Conservation (phyloP, 2,329 filamentous ascomycete species). For the Aspergillus melleus region DNA sequence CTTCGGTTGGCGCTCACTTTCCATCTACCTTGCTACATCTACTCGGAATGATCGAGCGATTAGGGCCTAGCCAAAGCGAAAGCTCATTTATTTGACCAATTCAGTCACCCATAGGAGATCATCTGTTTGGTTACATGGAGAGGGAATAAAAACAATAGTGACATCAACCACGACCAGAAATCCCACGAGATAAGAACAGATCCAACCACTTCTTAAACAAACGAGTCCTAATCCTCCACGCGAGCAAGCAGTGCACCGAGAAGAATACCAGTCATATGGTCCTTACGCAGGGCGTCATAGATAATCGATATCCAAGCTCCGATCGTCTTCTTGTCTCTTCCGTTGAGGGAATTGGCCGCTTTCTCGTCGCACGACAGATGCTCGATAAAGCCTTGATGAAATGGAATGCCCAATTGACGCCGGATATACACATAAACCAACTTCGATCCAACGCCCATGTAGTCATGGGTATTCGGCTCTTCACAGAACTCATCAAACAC, state of each 20-base stretch:
- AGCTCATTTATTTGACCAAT: background rate
- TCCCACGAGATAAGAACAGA: background rate
- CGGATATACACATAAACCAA: background rate
- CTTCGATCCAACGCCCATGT: background rate
- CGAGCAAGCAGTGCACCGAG: background rate
- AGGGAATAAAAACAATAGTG: background rate
- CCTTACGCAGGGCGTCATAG: slow-evolving; percentile 6
- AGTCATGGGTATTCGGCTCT: background rate
- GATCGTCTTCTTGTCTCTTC: slow-evolving; percentile 1
- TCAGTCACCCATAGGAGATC: background rate
- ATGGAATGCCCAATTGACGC: background rate
- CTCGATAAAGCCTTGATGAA: slow-evolving; percentile 6
- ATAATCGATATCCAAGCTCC: slow-evolving; percentile 7
- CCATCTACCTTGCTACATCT: background rate
- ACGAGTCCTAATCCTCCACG: background rate
- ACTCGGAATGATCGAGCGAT: too few species aligned
- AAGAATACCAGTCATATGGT: background rate
- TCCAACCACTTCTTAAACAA: background rate
- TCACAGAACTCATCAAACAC: background rate
- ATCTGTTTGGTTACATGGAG: background rate
- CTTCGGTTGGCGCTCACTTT: background rate
- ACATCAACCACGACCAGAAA: background rate
- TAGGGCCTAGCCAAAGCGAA: background rate
- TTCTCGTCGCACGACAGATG: background rate
- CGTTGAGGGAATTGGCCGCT: background rate